These are phyloP conservation scores for Lojkania enalia DNA, from an alignment of 2,329 filamentous ascomycete species.

Conservation along the genomic window DNA sequence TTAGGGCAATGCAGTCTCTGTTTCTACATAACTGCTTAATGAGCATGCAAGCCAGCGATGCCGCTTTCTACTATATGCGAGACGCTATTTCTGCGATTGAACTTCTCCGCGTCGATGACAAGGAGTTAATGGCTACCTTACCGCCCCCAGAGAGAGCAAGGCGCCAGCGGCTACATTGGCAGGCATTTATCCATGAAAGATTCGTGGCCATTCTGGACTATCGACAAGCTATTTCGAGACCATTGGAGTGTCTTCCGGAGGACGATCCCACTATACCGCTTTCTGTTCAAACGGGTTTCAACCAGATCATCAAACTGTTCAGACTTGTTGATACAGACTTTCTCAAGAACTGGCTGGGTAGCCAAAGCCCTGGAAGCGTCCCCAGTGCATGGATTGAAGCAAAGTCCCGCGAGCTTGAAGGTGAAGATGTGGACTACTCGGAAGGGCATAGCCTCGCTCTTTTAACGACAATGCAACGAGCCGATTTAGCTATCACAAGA, in stretches of 20 bases:
- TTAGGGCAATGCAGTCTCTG: constrained; percentile 55
- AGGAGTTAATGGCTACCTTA: constrained; percentile 38
- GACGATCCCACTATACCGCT: constrained; percentile 46
- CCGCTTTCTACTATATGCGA: constrained; percentile 56
- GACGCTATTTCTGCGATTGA: constrained; percentile 52
- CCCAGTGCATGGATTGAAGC: constrained; percentile 51
- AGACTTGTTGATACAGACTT: constrained; percentile 51
- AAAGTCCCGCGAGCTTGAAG: constrained; percentile 51
- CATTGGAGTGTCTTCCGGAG: constrained; percentile 45
- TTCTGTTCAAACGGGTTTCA: constrained; percentile 49
- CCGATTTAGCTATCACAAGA: constrained; percentile 55
- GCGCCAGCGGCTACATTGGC: constrained; percentile 59
- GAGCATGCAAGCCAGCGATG: constrained; percentile 53
- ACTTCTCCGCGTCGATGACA: constrained; percentile 46
- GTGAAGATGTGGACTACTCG: constrained; percentile 32
- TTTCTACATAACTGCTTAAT: constrained; percentile 59
- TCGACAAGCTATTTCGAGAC: constrained; percentile 48
- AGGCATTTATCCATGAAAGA: constrained; percentile 60
- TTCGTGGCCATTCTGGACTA: constrained; percentile 59
- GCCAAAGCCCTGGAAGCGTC: constrained; percentile 35
- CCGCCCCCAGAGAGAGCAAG: constrained; percentile 45
- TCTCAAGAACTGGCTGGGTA: constrained; percentile 50
- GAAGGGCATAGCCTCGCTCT: constrained; percentile 45
- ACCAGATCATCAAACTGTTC: constrained; percentile 51
- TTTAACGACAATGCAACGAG: constrained; percentile 50